Percentiles rank a stretch among this genome's conserved stretches.
Conservation (phyloP, 495 filamentous ascomycete genomes). For the Tuber aestivum region DNA sequence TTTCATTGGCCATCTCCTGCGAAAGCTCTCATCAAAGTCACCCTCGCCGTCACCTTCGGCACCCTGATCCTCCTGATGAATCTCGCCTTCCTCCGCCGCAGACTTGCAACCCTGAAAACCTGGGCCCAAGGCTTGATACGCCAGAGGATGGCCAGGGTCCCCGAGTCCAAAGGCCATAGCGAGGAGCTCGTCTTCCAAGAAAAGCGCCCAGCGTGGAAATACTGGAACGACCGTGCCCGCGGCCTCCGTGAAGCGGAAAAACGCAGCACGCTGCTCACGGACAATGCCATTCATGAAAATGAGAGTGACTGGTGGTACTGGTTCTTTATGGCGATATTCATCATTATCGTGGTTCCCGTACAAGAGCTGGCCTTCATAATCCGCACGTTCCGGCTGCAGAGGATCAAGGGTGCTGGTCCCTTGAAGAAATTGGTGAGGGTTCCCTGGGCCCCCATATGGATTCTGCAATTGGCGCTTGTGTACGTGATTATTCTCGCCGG, state of each 20-base stretch:
- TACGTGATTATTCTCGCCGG: neutral
- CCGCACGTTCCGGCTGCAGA: neutral
- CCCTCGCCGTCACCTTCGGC: neutral
- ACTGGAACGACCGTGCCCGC: neutral
- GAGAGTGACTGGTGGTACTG: conserved; percentile 6
- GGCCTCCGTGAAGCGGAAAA: neutral
- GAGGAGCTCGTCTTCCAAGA: neutral
- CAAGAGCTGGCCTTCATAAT: conserved; percentile 1
- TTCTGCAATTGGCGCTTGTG: neutral
- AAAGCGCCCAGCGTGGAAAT: neutral
- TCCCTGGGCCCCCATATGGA: neutral
- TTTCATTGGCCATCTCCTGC: neutral
- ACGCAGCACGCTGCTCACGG: neutral
- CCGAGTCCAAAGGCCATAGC: neutral
- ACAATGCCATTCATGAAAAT: neutral
- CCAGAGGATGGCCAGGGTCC: neutral
- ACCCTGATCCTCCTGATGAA: neutral
- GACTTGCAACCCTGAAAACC: neutral
- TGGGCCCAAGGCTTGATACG: neutral
- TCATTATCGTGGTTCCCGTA: conserved; percentile 1
- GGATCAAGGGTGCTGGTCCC: neutral
- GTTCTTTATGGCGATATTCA: conserved; percentile 2
- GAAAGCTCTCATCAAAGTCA: neutral
- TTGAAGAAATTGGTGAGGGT: neutral
- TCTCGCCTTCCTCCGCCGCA: neutral